These are phyloP conservation scores for Orychophragmus violaceus DNA, from an alignment of 345 rosid species.

Conservation along the genomic window DNA sequence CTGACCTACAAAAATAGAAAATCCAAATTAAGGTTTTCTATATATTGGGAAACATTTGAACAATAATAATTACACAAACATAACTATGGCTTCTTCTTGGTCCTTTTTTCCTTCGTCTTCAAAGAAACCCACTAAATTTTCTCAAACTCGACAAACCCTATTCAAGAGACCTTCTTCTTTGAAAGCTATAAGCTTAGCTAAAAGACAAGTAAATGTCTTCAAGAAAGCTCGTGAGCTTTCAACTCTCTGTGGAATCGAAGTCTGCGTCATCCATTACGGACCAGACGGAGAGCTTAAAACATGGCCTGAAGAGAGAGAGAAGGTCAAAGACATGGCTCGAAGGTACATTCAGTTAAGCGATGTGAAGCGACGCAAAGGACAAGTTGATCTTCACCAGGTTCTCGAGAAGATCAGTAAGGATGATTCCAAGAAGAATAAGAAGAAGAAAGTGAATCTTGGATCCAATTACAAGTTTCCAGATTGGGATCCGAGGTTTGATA, in stretches of 20 bases:
- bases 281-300: slow-evolving; percentile 16
- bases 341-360: slow-evolving; percentile 14
- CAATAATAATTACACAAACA: background rate
- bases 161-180: background rate
- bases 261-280: slow-evolving; percentile 22
- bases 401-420: background rate
- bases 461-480: slow-evolving; percentile 5
- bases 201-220: slow-evolving; percentile 20
- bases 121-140: background rate
- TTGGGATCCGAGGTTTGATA: slow-evolving; percentile 22
- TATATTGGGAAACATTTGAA: background rate
- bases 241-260: slow-evolving; percentile 19
- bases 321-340: slow-evolving; percentile 15
- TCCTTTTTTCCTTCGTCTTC: background rate
- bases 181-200: background rate
- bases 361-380: slow-evolving; percentile 12
- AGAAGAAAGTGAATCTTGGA: background rate
- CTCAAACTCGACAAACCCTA: background rate
- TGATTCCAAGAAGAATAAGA: background rate
- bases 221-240: slow-evolving; percentile 29
- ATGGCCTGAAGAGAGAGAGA: slow-evolving; percentile 26
- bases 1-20: background rate
- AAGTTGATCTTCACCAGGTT: background rate
- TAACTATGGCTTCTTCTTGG: slow-evolving; percentile 20
- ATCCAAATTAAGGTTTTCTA: background rate